Conservation (phyloP, 331 rosid genomes). For the Pyrus hybrid region DNA sequence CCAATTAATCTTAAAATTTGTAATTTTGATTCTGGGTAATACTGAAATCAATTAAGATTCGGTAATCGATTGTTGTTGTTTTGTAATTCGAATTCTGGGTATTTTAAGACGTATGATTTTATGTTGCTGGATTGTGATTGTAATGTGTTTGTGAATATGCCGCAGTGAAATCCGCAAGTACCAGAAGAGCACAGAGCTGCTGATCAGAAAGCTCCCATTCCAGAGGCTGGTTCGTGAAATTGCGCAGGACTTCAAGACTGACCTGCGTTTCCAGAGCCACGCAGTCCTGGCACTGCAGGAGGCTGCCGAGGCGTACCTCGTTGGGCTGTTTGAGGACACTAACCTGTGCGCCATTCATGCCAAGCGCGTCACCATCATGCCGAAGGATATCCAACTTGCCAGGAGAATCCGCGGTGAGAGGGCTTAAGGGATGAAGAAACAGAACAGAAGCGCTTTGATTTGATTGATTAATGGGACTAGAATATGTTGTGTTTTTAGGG, state of each 20-base stretch:
- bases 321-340: conserved; percentile 32
- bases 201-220: conserved; percentile 33
- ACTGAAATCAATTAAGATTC: neutral
- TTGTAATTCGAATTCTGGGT: neutral
- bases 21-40: neutral
- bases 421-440: neutral
- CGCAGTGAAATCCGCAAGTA: conserved; percentile 28
- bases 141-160: neutral
- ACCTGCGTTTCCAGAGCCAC: conserved; percentile 33
- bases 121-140: neutral
- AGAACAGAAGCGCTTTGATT: neutral
- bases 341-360: conserved; percentile 33
- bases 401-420: conserved; percentile 27
- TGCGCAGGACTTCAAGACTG: conserved; percentile 26
- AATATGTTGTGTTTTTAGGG: neutral
- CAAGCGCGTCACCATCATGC: conserved; percentile 17
- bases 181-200: conserved; percentile 15
- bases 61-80: neutral
- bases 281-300: conserved; percentile 32
- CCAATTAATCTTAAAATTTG: neutral
- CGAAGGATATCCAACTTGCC: conserved; percentile 25
- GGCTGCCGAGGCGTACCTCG: conserved; percentile 36
- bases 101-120: neutral
- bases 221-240: conserved; percentile 26
- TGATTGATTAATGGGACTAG: no score